Base-by-base conservation (phyloP, 2,329 filamentous ascomycete species). In the Xylariales sp. region DNA sequence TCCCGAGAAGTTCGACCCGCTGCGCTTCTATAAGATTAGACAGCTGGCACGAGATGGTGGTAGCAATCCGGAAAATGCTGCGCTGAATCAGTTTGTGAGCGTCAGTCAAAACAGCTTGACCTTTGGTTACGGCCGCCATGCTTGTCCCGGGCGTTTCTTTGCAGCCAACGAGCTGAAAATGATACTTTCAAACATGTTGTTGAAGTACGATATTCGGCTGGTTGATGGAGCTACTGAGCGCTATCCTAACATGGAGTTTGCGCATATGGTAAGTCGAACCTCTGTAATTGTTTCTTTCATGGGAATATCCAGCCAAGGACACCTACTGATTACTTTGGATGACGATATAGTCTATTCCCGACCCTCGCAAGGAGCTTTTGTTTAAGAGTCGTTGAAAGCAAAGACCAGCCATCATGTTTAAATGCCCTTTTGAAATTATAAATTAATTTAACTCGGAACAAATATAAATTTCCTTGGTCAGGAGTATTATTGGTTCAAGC, bases 111-210 rank as follows among this genome's bases (percentile, higher is more conserved):
- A 50, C 31, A 52, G 53, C 29, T 47, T 65, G 41, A 46, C 49
- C 4, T 69, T 66, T 36, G 65, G 66, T 2, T 63, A 61, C 38
- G 66, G 66, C 4, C 55, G 59, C 0, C 64, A 68, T 40, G 61
- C 65, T 2, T 49, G 50, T 14, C 33, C 33, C 6, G 33, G 33
- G 1, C 33, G 33, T 8, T 35, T 35, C 33, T 35, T 35, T 19
- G 33, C 33, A 6, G 33, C 33, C 6, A 24, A 35, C 15, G 33
- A 35, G 23, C n/a, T 35, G 21, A 35, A 35, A 16, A 17, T 27
- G 20, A 35, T 35, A 17, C 19, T 35, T 1, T 24, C 33, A n/a
- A 15, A 28, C 33, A 15, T 35, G 21, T 18, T 35, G 14, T 11
- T 24, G 4, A 28, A 35, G 23, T 35, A 35, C 14, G 33, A 35